phyloP scores from a whole-genome alignment of 208 protist species.

The Spongospora subterranea region DNA sequence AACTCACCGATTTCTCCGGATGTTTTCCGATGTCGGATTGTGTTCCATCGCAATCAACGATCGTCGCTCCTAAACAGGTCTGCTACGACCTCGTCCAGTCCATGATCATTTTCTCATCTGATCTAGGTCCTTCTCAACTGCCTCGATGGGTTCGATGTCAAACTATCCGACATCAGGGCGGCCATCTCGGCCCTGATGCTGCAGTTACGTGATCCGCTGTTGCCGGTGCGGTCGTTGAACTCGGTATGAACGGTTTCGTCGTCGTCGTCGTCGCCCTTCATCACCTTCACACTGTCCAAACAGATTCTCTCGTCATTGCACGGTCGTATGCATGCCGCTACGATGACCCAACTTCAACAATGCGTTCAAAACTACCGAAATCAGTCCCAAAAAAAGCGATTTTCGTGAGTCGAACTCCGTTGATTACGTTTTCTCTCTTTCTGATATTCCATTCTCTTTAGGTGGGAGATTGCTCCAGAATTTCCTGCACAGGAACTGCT shows the following conservation, averaged over 20 bases:
- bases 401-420: not conserved
- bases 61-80: not conserved
- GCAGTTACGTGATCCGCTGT: not conserved
- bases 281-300: too few species aligned
- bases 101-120: not conserved
- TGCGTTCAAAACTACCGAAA: not conserved
- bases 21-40: not conserved
- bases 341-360: not conserved
- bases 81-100: not conserved
- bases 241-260: too few species aligned
- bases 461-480: not conserved
- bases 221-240: not conserved
- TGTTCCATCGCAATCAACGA: not conserved
- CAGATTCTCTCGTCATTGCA: not conserved
- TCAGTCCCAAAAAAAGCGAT: not conserved
- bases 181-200: not conserved
- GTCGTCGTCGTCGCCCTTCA: too few species aligned
- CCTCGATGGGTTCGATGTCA: not conserved
- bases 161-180: not conserved
- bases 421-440: not conserved
- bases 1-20: not conserved
- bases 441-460: not conserved
- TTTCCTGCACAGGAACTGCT: not conserved
- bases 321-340: not conserved
- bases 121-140: not conserved